Conservation (phyloP, 805 yeast species). For the Saturnispora zaruensis region DNA sequence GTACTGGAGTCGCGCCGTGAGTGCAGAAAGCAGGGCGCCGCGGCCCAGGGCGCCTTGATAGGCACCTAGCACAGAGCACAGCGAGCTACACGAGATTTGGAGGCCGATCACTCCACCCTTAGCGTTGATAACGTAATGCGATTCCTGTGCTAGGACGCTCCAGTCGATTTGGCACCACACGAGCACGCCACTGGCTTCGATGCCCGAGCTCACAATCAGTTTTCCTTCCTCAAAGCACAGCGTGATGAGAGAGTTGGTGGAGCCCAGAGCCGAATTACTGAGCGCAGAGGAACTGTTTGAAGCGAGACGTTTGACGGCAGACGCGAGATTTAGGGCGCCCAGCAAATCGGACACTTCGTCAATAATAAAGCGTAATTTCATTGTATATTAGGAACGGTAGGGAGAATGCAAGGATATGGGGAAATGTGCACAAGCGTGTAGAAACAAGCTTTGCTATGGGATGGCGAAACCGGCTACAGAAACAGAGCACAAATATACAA, state of each 20-base stretch:
- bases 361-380: background rate
- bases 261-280: background rate
- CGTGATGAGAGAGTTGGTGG: background rate
- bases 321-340: background rate
- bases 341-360: background rate
- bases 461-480: background rate
- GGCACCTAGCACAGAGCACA: background rate
- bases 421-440: background rate
- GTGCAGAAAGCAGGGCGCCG: background rate
- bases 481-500: background rate
- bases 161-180: background rate
- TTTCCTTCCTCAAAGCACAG: background rate
- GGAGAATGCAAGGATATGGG: background rate
- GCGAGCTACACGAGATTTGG: background rate
- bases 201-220: background rate
- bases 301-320: background rate
- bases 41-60: background rate
- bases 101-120: background rate
- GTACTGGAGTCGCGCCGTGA: background rate
- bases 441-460: background rate
- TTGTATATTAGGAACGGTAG: background rate
- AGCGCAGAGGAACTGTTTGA: background rate
- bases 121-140: background rate
- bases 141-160: background rate
- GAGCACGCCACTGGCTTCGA: background rate